These are phyloP conservation scores for Zanthoxylum bungeanum DNA, from an alignment of 345 rosid species.

Conservation along the genomic window DNA sequence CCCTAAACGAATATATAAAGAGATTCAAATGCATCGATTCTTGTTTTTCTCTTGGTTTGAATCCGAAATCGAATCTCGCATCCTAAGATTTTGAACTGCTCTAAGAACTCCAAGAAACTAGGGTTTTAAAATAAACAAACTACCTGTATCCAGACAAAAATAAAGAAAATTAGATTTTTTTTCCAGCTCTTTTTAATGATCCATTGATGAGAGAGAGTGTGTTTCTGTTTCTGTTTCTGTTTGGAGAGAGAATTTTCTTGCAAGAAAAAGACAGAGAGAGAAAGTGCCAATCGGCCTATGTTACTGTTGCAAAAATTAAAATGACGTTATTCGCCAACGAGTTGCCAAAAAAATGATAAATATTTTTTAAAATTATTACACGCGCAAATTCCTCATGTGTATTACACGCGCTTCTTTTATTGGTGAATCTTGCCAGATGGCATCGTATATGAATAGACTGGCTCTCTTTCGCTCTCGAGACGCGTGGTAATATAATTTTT, in stretches of 20 bases:
- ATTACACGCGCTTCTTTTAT: slow-evolving; percentile 15
- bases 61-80: neutral
- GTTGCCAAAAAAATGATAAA: neutral
- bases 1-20: slow-evolving; percentile 3
- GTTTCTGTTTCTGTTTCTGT: slow-evolving; percentile 18
- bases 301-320: neutral
- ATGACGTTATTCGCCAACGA: slow-evolving; percentile 12
- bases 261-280: too few relatives aligned
- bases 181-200: slow-evolving; percentile 16
- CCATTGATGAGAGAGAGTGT: slow-evolving; percentile 26
- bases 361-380: neutral
- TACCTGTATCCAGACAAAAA: slow-evolving; percentile 7
- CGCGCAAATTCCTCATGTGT: neutral
- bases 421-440: too few relatives aligned
- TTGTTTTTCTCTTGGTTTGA: neutral
- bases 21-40: slow-evolving; percentile 2
- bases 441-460: neutral
- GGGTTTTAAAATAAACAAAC: slow-evolving; percentile 21
- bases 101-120: slow-evolving; percentile 18
- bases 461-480: neutral
- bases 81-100: slow-evolving; percentile 19
- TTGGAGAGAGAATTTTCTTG: slow-evolving; percentile 12
- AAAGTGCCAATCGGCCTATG: slow-evolving; percentile 4
- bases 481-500: neutral
- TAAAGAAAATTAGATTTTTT: slow-evolving; percentile 18